Evolutionary conservation across 2,329 filamentous ascomycete genomes (phyloP), one percentile per base, ranked within the genome.

Genomic region (Emericellopsis atlantica): DNA sequence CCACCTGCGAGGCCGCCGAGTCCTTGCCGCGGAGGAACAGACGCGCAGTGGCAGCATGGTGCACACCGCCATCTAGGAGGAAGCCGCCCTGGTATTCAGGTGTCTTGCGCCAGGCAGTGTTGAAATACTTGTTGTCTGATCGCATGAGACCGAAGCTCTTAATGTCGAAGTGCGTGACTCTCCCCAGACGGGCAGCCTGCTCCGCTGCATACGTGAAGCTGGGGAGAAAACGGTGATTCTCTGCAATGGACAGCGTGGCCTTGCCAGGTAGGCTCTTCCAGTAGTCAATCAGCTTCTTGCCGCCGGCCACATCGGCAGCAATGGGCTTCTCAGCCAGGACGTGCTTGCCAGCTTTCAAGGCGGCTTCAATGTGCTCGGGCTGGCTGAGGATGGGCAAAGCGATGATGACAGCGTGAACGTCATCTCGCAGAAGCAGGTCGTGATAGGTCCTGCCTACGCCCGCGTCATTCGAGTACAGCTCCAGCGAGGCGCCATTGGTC

Each of bases 81-180:
- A 87, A 88, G 0, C 84, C 84, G 41, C 84, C 84, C 58, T 87
- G 82, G 54, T 85, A 74, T 40, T 72, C 66, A 1, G 84, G 83
- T 42, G 62, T 70, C 56, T 80, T 39, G n/a, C 84, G 76, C 84
- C 83, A 75, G 22, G 61, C 47, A 4, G 72, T 76, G 37, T 67
- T 62, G 48, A 65, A 69, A 52, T 68, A 75, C 54, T 67, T 66
- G 50, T 65, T 54, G 40, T 53, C 51, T 42, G 48, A 37, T 33
- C 51, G 43, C 53, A 68, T 58, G 47, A 59, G 54, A 12, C 46
- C 53, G 42, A 62, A 54, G 29, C 64, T 40, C 22, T 56, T 52
- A 24, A 64, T 58, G 36, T 55, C 54, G 55, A 83, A 81, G 12
- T 62, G 70, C 62, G 54, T 54, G 21, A 60, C 47, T 36, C 43